phyloP scores from a whole-genome alignment of 116 monocot species.

The Thalassia testudinum region DNA sequence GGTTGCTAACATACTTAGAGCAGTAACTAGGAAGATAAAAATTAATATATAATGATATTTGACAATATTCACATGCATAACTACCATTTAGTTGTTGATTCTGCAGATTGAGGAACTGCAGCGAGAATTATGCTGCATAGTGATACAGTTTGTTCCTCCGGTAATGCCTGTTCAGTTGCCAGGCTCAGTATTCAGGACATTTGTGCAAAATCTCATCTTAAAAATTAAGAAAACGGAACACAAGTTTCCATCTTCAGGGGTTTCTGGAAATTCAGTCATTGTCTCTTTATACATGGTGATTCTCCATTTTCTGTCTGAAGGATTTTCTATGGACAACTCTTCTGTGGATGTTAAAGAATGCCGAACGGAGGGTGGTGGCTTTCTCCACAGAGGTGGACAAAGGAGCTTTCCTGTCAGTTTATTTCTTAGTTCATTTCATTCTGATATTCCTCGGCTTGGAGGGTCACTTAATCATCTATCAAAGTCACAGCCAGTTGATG shows the following conservation, averaged over 20 bases:
- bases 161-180: slow-evolving; percentile 24
- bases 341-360: slow-evolving; percentile 17
- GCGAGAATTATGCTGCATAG: slow-evolving; percentile 56
- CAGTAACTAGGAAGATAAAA: too few species aligned
- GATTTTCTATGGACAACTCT: slow-evolving; percentile 27
- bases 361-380: slow-evolving; percentile 23
- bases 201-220: slow-evolving; percentile 66
- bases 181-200: slow-evolving; percentile 74
- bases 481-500: slow-evolving; percentile 27
- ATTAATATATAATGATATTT: slow-evolving; percentile 3
- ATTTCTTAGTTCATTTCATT: slow-evolving; percentile 31
- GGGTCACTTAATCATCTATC: slow-evolving; percentile 53
- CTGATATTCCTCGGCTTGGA: slow-evolving; percentile 61
- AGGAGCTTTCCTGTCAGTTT: slow-evolving; percentile 54
- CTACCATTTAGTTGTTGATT: neutral
- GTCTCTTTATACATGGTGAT: slow-evolving; percentile 86
- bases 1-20: too few species aligned
- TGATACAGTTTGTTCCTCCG: slow-evolving; percentile 76
- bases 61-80: neutral
- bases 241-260: slow-evolving; percentile 29
- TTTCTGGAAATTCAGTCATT: slow-evolving; percentile 36
- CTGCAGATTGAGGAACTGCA: slow-evolving; percentile 92
- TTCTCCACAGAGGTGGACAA: slow-evolving; percentile 71
- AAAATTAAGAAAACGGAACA: slow-evolving; percentile 43
- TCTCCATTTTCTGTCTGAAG: slow-evolving; percentile 92